These are phyloP conservation scores for Podaxis carcinomalis DNA, from an alignment of 768 basidiomycete genomes.

Conservation along the genomic window DNA sequence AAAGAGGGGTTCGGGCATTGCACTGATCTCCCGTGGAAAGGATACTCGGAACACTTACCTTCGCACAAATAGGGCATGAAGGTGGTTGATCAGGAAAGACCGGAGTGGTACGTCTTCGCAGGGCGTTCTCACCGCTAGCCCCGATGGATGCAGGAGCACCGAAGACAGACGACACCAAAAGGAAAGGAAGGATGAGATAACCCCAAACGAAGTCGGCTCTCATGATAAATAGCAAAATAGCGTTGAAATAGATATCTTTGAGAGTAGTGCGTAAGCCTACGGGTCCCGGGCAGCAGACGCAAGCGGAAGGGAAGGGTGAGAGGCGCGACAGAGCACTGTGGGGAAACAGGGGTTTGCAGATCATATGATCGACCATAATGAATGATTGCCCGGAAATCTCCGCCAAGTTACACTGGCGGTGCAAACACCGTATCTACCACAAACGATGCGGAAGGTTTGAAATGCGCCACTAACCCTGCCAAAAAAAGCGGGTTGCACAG, in stretches of 20 bases:
- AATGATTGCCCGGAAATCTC: too few species aligned
- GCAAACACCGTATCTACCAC: too few species aligned
- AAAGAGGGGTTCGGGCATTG: too few species aligned
- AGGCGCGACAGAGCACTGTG: not conserved
- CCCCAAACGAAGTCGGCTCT: not conserved
- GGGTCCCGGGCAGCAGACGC: not conserved
- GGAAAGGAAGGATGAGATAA: not conserved
- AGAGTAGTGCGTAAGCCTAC: not conserved
- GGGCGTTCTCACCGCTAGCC: not conserved
- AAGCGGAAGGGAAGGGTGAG: not conserved
- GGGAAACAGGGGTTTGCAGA: not conserved
- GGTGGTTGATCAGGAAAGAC: constrained; percentile 48
- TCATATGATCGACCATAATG: not conserved
- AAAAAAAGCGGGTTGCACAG: too few species aligned
- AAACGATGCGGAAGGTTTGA: too few species aligned
- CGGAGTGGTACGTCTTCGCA: constrained; percentile 30
- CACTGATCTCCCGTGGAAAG: too few species aligned
- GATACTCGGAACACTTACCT: constrained; percentile 25
- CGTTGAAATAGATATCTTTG: not conserved
- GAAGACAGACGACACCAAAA: not conserved
- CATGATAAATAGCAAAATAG: not conserved
- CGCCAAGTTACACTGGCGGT: too few species aligned
- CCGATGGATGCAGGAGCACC: not conserved
- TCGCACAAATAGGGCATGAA: constrained; percentile 57
- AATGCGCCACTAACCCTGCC: too few species aligned